Conservation (phyloP, 345 rosid genomes). For the Eucalyptus camaldulensis region DNA sequence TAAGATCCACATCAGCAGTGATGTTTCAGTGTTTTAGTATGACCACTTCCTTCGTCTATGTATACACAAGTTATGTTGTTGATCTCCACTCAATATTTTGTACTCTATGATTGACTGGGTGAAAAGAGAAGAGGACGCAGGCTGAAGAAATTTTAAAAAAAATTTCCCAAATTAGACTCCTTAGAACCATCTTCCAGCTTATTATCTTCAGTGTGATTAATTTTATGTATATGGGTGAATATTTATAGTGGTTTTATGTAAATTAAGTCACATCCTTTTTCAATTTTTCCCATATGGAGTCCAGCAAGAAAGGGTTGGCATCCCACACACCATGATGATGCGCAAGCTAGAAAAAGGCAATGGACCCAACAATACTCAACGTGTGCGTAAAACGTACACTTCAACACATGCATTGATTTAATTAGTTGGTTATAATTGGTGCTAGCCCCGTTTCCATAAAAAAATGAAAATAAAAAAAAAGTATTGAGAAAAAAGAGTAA, state of each 20-base stretch:
- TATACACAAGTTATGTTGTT: not conserved
- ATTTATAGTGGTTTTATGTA: not conserved
- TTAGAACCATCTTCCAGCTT: not conserved
- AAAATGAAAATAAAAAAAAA: not conserved
- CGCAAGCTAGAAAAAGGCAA: not conserved
- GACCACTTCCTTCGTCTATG: not conserved
- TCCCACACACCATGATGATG: not conserved
- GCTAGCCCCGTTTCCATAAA: not conserved
- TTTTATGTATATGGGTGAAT: not conserved
- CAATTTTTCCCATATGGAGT: not conserved
- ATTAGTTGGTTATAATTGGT: not conserved
- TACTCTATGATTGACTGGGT: not conserved
- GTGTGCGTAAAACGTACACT: not conserved
- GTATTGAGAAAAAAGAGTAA: not conserved
- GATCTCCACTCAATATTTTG: not conserved
- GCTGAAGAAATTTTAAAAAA: not conserved
- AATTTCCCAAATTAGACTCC: not conserved
- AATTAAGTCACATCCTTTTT: not conserved
- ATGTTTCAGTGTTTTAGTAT: not conserved
- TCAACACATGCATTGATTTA: not conserved
- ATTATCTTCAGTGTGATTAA: not conserved
- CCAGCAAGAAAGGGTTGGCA: not conserved
- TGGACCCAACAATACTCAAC: not conserved
- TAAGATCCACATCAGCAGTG: not conserved
- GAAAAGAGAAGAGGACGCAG: not conserved